Evolutionary conservation across 2,329 filamentous ascomycete genomes (phyloP).

Genomic region (Pseudomassariella vexata): DNA sequence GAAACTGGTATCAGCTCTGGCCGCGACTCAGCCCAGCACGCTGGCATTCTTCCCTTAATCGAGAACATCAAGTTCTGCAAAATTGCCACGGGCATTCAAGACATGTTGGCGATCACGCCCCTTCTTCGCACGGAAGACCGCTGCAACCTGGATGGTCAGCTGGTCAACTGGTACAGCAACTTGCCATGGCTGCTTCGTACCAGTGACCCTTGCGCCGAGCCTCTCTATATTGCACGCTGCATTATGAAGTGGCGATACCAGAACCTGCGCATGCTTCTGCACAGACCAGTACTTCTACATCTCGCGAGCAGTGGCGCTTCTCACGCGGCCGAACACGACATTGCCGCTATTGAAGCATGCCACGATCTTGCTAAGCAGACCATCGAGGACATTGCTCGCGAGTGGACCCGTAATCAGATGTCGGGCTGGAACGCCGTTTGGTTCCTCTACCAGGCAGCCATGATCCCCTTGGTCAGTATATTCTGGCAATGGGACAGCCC

Average conservation of each 20-base stretch:
- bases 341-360: constrained; percentile 62
- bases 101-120: constrained; percentile 64
- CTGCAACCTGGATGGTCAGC: constrained; percentile 58
- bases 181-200: constrained; percentile 61
- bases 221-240: constrained; percentile 62
- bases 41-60: constrained; percentile 63
- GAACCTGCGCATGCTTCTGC: constrained; percentile 70
- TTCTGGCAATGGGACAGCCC: constrained; percentile 59
- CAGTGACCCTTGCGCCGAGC: constrained; percentile 63
- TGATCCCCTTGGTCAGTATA: constrained; percentile 71
- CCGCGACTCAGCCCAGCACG: constrained; percentile 50
- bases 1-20: constrained; percentile 43
- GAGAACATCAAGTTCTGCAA: constrained; percentile 77
- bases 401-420: constrained; percentile 69
- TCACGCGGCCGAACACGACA: constrained; percentile 53
- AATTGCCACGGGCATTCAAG: constrained; percentile 72
- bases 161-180: constrained; percentile 67
- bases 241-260: constrained; percentile 82
- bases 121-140: constrained; percentile 63
- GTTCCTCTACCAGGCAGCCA: constrained; percentile 75
- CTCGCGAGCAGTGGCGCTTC: constrained; percentile 50
- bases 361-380: constrained; percentile 63
- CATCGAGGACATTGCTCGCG: constrained; percentile 65
- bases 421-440: constrained; percentile 77
- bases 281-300: constrained; percentile 66